phyloP scores from a whole-genome alignment of 2,329 filamentous ascomycete species.

The Trichoderma sp. region DNA sequence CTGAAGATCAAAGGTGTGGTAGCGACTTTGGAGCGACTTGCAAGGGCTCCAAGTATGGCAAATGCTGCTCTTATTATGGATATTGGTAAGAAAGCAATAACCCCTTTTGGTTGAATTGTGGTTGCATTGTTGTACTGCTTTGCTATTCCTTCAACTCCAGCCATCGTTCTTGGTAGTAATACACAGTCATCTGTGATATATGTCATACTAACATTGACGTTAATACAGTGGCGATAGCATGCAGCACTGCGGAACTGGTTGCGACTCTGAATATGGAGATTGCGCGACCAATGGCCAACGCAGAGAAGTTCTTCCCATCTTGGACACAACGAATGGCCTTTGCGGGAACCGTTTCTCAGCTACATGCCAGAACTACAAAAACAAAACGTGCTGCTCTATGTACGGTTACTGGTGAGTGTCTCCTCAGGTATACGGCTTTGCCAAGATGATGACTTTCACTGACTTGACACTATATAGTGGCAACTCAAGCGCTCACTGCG shows the following conservation, averaged over 20 bases:
- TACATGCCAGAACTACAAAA: constrained; percentile 40
- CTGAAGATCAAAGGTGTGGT: constrained; percentile 45
- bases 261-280: constrained; percentile 42
- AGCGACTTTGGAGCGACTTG: constrained; percentile 43
- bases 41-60: constrained; percentile 41
- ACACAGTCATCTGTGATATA: background rate
- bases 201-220: background rate
- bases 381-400: constrained; percentile 44
- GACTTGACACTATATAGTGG: constrained; percentile 34
- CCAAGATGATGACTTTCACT: background rate
- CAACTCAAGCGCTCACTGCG: constrained; percentile 38
- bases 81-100: constrained; percentile 42
- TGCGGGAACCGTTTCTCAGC: constrained; percentile 41
- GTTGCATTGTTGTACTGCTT: background rate
- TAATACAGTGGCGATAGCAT: constrained; percentile 39
- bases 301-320: constrained; percentile 31
- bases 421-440: background rate
- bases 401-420: constrained; percentile 43
- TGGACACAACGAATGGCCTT: constrained; percentile 42
- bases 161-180: background rate
- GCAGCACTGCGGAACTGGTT: constrained; percentile 46
- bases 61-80: constrained; percentile 49
- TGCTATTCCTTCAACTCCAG: background rate
- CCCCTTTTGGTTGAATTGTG: background rate
- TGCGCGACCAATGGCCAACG: constrained; percentile 36